phyloP scores from a whole-genome alignment of 2,329 filamentous ascomycete species.

The Geosmithia morbida region DNA sequence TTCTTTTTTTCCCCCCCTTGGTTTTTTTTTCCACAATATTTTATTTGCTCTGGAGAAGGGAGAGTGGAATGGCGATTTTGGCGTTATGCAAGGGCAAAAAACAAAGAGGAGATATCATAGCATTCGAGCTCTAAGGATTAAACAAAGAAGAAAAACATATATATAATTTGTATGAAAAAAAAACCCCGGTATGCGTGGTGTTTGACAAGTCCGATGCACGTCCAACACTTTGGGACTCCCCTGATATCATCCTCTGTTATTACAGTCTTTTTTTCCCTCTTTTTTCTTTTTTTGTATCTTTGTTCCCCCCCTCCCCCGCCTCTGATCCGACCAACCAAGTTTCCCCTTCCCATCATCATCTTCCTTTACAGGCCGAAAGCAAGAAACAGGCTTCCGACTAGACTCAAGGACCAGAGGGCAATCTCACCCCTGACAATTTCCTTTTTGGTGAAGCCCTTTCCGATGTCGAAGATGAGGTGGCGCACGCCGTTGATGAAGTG shows the following conservation, averaged over 20 bases:
- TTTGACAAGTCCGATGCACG: neutral
- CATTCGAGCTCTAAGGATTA: neutral
- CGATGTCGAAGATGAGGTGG: constrained; percentile 38
- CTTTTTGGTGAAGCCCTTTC: constrained; percentile 32
- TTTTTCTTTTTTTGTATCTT: constrained; percentile 1
- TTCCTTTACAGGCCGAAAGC: constrained; percentile 30
- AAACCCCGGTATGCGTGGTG: neutral
- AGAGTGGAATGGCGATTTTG: neutral
- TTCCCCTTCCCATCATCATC: too few species aligned
- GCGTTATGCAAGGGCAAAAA: too few species aligned
- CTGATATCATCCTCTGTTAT: neutral
- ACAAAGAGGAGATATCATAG: neutral
- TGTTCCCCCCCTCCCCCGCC: neutral
- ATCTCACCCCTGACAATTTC: constrained; percentile 30
- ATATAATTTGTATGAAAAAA: neutral
- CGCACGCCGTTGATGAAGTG: constrained; percentile 41
- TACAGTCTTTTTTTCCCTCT: neutral
- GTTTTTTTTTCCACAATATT: too few species aligned
- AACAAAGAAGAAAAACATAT: neutral
- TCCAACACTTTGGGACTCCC: neutral
- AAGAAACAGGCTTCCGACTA: constrained; percentile 26
- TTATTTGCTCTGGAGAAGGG: neutral
- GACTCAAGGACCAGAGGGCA: constrained; percentile 31
- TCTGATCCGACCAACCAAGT: too few species aligned
- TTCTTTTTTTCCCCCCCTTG: too few species aligned